Percentiles rank a stretch among this genome's conserved stretches.
phyloP scores from a whole-genome alignment of 2,329 filamentous ascomycete species.

The Paraphoma sp. region DNA sequence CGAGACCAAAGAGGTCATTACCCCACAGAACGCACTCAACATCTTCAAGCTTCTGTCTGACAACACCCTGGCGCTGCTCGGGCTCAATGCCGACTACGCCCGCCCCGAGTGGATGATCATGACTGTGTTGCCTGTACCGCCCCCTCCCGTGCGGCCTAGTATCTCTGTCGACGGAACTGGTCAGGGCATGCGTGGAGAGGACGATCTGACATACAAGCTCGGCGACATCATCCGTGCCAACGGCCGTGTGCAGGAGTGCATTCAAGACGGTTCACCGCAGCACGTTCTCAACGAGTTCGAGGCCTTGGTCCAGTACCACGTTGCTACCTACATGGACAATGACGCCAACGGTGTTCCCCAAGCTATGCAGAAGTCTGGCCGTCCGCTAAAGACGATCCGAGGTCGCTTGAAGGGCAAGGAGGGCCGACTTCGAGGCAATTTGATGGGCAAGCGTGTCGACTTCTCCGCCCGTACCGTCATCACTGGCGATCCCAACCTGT shows the following conservation, averaged over 20 bases:
- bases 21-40: conserved; percentile 81
- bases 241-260: conserved; percentile 88
- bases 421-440: conserved; percentile 93
- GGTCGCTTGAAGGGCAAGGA: conserved; percentile 99
- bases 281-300: conserved; percentile 94
- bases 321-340: conserved; percentile 99
- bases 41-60: conserved; percentile 87
- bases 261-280: conserved; percentile 87
- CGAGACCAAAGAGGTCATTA: conserved; percentile 80
- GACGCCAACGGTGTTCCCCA: conserved; percentile 96
- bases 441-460: conserved; percentile 97
- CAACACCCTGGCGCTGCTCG: conserved; percentile 83
- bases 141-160: conserved; percentile 93
- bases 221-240: conserved; percentile 98
- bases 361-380: conserved; percentile 94
- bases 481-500: conserved; percentile 96
- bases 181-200: conserved; percentile 91
- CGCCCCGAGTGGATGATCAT: conserved; percentile 98
- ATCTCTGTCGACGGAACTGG: conserved; percentile 96
- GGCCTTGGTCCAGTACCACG: conserved; percentile 91
- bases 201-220: conserved; percentile 99
- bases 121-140: conserved; percentile 92
- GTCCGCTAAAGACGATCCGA: conserved; percentile 95
- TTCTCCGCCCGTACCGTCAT: conserved; percentile 99
- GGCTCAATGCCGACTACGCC: conserved; percentile 92